Evolutionary conservation across 2,329 filamentous ascomycete genomes (phyloP).

Genomic region (Cercospora zeae-maydis): DNA sequence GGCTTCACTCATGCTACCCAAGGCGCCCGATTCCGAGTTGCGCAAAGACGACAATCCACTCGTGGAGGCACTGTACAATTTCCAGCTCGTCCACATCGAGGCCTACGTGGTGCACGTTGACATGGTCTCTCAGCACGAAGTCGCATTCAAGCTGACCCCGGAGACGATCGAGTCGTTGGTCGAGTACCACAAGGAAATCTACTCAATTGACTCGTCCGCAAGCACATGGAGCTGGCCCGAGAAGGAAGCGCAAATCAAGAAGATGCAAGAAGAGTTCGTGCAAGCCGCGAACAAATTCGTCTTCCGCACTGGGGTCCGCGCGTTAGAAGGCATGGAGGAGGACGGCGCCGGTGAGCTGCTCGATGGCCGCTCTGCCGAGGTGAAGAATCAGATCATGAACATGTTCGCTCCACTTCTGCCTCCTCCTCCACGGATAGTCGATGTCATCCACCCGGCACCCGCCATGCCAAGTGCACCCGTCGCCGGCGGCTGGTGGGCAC

Average conservation of each 20-base stretch:
- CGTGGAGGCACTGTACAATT: conserved; percentile 85
- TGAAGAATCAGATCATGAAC: conserved; percentile 79
- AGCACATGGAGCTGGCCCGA: conserved; percentile 93
- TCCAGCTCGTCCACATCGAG: conserved; percentile 87
- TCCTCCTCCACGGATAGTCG: conserved; percentile 82
- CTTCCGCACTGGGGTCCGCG: conserved; percentile 81
- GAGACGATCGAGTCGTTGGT: conserved; percentile 92
- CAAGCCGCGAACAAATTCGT: conserved; percentile 97
- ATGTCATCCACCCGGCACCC: conserved; percentile 81
- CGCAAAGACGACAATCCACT: conserved; percentile 76
- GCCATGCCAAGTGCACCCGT: conserved; percentile 72
- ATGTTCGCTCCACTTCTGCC: conserved; percentile 83
- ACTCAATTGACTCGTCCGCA: conserved; percentile 84
- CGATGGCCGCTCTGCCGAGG: conserved; percentile 85
- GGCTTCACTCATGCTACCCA: conserved; percentile 86
- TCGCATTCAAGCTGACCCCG: conserved; percentile 93
- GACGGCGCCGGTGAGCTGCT: conserved; percentile 92
- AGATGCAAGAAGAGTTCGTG: conserved; percentile 93
- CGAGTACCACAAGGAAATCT: conserved; percentile 94
- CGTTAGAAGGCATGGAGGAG: conserved; percentile 92
- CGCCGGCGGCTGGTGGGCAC: conserved; percentile 75
- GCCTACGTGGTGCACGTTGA: conserved; percentile 98
- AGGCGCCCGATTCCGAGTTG: conserved; percentile 80
- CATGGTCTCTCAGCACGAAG: conserved; percentile 96
- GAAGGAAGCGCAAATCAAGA: conserved; percentile 94